Evolutionary conservation across 148 eudicot genomes (phyloP).

Genomic region (Silene latifolia): DNA sequence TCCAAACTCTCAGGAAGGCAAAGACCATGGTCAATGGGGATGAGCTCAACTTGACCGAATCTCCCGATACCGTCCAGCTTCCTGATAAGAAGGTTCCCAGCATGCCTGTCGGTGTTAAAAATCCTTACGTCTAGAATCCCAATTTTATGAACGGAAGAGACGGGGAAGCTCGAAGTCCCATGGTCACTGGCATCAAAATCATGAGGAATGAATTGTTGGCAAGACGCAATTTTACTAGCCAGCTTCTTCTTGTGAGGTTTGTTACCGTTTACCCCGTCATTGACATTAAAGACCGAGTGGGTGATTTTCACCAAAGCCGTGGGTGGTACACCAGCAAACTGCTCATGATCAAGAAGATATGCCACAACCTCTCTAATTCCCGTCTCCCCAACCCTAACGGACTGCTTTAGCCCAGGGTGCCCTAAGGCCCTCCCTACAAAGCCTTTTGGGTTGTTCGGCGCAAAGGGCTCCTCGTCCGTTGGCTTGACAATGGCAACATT

Average conservation of each 20-base stretch:
- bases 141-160: conserved; percentile 81
- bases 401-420: conserved; percentile 84
- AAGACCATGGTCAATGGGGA: conserved; percentile 97
- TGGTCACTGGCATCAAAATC: conserved; percentile 98
- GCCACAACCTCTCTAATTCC: conserved; percentile 95
- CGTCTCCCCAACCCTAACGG: conserved; percentile 94
- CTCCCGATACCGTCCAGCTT: conserved; percentile 70
- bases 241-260: conserved; percentile 46
- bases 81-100: conserved; percentile 83
- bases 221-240: conserved; percentile 89
- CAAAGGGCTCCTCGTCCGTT: conserved; percentile 98
- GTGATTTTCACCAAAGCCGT: conserved; percentile 91
- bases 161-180: conserved; percentile 91
- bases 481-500: conserved; percentile 96
- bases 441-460: conserved; percentile 97
- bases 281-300: conserved; percentile 81
- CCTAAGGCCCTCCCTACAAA: conserved; percentile 95
- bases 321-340: conserved; percentile 83
- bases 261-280: conserved; percentile 65
- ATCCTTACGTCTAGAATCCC: conserved; percentile 92
- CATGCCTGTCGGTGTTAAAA: conserved; percentile 93
- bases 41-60: conserved; percentile 86
- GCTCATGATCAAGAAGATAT: conserved; percentile 71
- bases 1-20: conserved; percentile 92
- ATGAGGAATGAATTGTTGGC: conserved; percentile 78